phyloP scores from a whole-genome alignment of 73 alveolate species.

The Urostyla sp. region DNA sequence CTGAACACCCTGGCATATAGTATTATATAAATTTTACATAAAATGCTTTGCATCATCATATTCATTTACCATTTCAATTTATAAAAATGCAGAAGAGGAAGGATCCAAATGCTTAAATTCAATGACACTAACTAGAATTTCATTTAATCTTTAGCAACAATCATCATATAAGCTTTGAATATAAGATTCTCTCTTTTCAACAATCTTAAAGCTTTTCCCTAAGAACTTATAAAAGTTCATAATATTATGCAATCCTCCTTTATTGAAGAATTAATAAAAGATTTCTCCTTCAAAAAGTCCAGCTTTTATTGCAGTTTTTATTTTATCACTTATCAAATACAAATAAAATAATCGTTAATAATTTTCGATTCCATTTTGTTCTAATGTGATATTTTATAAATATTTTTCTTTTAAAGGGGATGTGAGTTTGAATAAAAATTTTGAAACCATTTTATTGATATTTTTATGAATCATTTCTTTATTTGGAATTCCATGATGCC shows the following conservation, averaged over 20 bases:
- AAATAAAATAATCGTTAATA: not conserved
- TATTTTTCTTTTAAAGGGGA: not conserved
- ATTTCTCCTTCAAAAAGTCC: slow-evolving; percentile 11
- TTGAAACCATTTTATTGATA: too few relatives aligned
- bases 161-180: slow-evolving; percentile 40
- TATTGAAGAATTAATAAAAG: slow-evolving; percentile 9
- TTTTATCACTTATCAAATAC: not conserved
- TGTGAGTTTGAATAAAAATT: slow-evolving; percentile 24
- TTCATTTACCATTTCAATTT: not conserved
- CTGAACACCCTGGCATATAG: not conserved
- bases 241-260: slow-evolving; percentile 37
- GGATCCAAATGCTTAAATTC: not conserved
- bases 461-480: too few relatives aligned
- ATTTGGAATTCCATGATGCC: too few relatives aligned
- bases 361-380: not conserved
- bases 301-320: not conserved
- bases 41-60: slow-evolving; percentile 34
- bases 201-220: not conserved
- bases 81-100: not conserved
- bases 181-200: not conserved
- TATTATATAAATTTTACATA: not conserved
- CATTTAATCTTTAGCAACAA: not conserved
- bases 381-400: not conserved
- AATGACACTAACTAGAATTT: not conserved
- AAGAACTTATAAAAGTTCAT: slow-evolving; percentile 26